These are phyloP conservation scores for Paecilomyces variotii DNA, from an alignment of 2,329 filamentous ascomycete species.

Conservation along the genomic window DNA sequence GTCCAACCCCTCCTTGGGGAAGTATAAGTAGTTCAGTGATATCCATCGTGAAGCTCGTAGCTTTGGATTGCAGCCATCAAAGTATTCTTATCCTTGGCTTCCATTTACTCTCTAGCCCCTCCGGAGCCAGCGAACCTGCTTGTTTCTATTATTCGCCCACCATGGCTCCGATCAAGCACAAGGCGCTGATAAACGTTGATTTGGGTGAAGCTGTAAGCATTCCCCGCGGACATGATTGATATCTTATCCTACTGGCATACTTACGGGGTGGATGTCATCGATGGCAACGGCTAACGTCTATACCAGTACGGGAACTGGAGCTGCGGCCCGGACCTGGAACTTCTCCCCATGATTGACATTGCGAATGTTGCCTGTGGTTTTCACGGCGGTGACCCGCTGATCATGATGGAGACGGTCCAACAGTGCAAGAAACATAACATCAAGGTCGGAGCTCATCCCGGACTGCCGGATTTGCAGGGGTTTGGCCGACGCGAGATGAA, in stretches of 20 bases:
- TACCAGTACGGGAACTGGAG: conserved; percentile 36
- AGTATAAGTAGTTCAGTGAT: neutral
- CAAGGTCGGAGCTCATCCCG: conserved; percentile 55
- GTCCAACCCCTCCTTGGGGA: neutral
- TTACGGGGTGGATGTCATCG: neutral
- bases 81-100: neutral
- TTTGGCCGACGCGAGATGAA: conserved; percentile 58
- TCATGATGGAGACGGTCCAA: conserved; percentile 54
- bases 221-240: neutral
- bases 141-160: neutral
- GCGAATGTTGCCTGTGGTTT: conserved; percentile 57
- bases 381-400: conserved; percentile 54
- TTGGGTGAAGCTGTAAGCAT: conserved; percentile 35
- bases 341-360: conserved; percentile 54
- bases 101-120: neutral
- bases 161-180: conserved; percentile 45
- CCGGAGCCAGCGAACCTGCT: neutral
- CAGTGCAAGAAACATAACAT: conserved; percentile 52
- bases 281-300: neutral
- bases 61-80: neutral
- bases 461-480: conserved; percentile 56
- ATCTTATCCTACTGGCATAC: neutral
- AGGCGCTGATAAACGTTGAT: conserved; percentile 43
- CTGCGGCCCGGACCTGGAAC: conserved; percentile 51
- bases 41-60: neutral